A percentile compares a stretch with the other conserved stretches of the same genome.
Conservation (phyloP, 495 filamentous ascomycete genomes). For the Staphylotrichum longicolle region DNA sequence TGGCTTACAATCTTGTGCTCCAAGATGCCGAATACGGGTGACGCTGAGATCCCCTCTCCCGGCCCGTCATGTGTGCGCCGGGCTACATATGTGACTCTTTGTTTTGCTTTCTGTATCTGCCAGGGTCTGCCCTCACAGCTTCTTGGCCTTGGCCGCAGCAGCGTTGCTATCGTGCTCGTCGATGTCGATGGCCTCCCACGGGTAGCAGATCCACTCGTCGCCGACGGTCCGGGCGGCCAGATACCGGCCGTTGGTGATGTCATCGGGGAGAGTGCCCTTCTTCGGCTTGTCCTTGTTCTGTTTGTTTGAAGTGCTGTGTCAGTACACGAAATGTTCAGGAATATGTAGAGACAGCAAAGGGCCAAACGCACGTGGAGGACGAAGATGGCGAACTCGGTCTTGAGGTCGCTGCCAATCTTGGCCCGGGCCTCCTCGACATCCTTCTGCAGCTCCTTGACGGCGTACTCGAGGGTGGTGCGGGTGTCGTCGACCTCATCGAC, state of each 20-base stretch:
- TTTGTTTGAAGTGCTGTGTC: not conserved
- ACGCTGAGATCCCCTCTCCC: not conserved
- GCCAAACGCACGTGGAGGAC: slow-evolving; percentile 81
- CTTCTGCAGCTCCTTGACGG: slow-evolving; percentile 92
- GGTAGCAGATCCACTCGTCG: slow-evolving; percentile 98
- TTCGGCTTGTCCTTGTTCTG: slow-evolving; percentile 96
- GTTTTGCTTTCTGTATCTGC: slow-evolving; percentile 8
- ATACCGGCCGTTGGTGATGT: slow-evolving; percentile 78
- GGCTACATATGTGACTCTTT: not conserved
- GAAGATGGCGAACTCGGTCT: slow-evolving; percentile 88
- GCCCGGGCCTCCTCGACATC: slow-evolving; percentile 83
- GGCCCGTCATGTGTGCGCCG: not conserved
- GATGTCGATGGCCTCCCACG: slow-evolving; percentile 98
- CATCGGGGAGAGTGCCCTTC: slow-evolving; percentile 80
- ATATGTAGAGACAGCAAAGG: not conserved
- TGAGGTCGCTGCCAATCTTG: slow-evolving; percentile 62
- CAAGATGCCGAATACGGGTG: not conserved
- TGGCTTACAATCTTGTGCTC: not conserved
- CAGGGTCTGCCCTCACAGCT: slow-evolving; percentile 9
- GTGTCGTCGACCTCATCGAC: slow-evolving; percentile 99
- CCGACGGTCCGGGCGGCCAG: slow-evolving; percentile 80
- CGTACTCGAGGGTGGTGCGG: slow-evolving; percentile 93
- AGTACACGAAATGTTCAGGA: not conserved
- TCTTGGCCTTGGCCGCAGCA: slow-evolving; percentile 41
- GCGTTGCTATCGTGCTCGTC: slow-evolving; percentile 85